Evolutionary conservation across 257 asterid genomes (phyloP).

Genomic region (Plantago major): DNA sequence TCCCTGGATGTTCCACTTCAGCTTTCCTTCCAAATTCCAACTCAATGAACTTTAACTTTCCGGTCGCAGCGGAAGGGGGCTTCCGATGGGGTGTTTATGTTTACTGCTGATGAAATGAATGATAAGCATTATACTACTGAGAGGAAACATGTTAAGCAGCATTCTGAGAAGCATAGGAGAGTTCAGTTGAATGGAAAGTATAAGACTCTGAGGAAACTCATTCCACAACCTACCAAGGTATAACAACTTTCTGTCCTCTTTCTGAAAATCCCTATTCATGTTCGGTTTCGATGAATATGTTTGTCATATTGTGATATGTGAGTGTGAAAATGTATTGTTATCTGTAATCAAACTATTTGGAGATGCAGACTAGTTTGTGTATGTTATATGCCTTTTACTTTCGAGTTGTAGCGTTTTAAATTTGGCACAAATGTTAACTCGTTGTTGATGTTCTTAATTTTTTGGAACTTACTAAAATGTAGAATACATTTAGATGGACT

Average conservation of each 20-base stretch:
- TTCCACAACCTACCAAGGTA: slow-evolving; percentile 81
- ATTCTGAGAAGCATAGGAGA: slow-evolving; percentile 57
- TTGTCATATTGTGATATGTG: no score
- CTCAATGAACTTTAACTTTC: slow-evolving; percentile 32
- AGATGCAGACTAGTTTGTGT: no score
- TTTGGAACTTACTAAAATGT: no score
- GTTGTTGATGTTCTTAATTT: no score
- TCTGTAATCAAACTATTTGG: no score
- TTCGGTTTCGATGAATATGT: neutral
- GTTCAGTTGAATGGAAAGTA: slow-evolving; percentile 62
- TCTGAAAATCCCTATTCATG: neutral
- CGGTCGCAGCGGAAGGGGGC: slow-evolving; percentile 3
- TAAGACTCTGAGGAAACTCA: slow-evolving; percentile 48
- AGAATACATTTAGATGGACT: no score
- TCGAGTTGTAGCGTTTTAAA: no score
- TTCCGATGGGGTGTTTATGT: slow-evolving; percentile 66
- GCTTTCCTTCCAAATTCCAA: slow-evolving; percentile 39
- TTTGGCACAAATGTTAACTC: no score
- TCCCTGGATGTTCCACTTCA: slow-evolving; percentile 48
- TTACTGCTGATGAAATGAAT: slow-evolving; percentile 41
- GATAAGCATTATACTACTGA: slow-evolving; percentile 67
- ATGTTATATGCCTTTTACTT: no score
- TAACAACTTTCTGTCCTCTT: slow-evolving; percentile 1
- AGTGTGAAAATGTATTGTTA: no score
- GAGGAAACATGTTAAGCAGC: no score